A percentile compares a stretch with the other conserved stretches of the same genome.
These are phyloP conservation scores for Somion occarium DNA, from an alignment of 1,284 basidiomycete species.

Conservation along the genomic window DNA sequence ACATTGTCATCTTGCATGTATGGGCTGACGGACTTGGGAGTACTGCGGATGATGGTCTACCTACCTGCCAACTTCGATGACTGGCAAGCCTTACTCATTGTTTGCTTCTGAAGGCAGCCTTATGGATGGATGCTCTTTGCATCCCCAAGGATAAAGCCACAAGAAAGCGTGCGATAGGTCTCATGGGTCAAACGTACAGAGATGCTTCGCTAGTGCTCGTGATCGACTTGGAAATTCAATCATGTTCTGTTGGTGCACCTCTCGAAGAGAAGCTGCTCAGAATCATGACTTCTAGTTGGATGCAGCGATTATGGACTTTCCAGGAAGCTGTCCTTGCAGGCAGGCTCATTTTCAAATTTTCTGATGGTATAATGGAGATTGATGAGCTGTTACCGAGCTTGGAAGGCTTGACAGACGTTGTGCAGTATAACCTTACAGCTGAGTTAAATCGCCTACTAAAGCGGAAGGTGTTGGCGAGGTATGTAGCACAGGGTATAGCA, in stretches of 20 bases:
- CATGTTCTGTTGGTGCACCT: not conserved
- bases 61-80: slow-evolving; percentile 12
- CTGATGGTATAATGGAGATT: slow-evolving; percentile 10
- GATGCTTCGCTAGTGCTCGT: slow-evolving; percentile 13
- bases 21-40: slow-evolving; percentile 20
- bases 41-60: slow-evolving; percentile 14
- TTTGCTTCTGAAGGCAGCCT: slow-evolving; percentile 12
- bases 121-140: slow-evolving; percentile 19
- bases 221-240: slow-evolving; percentile 13
- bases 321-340: slow-evolving; percentile 17
- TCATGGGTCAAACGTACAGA: slow-evolving; percentile 15
- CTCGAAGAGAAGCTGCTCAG: slow-evolving; percentile 11
- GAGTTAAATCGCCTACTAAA: not conserved
- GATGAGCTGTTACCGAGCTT: not conserved
- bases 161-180: slow-evolving; percentile 12
- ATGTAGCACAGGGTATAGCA: not conserved
- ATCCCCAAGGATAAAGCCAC: slow-evolving; percentile 6
- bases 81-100: slow-evolving; percentile 6
- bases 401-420: not conserved
- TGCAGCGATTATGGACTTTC: slow-evolving; percentile 17
- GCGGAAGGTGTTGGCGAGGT: not conserved
- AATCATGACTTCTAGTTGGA: slow-evolving; percentile 14
- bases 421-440: not conserved
- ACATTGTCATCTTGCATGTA: slow-evolving; percentile 18
- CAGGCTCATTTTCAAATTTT: slow-evolving; percentile 15